Evolutionary conservation across 768 basidiomycete species (phyloP), one percentile per base, ranked within the genome.

Genomic region (Glaciozyma antarctica): DNA sequence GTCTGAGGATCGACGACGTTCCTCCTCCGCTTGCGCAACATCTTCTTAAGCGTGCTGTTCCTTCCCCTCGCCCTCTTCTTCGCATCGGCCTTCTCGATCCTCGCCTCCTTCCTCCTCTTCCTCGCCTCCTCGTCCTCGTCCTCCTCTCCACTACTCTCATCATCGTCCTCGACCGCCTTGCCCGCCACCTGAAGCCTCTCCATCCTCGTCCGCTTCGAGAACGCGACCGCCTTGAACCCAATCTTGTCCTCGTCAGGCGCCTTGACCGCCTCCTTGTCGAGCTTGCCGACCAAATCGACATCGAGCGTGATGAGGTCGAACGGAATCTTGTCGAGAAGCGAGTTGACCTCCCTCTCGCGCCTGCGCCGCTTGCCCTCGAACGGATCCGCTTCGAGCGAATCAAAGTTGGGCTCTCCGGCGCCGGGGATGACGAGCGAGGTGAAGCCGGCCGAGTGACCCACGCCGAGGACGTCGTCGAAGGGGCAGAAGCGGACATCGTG

Each of bases 331-430:
- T 99, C 94, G 66, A 99, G 78, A 17, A 99, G 82, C 52, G 81
- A 82, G 75, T 88, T 86, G 73, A 98, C 90, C 76, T 98, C 95
- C 63, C 88, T 81, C 78, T 98, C 95, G 61, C 88, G 81, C 63
- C 91, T 78, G 26, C 87, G 81, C 67, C 84, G 85, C 76, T 82
- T 84, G 73, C 86, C 83, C 77, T 99, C 94, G 78, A 88, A 97
- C 4, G 93, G 91, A 82, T 99, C 93, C 0, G 90, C 89, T 76
- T 98, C 95, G 19, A 81, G 76, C 64, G 87, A 88, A 74, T 99
- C 95, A 75, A 92, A 94, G 80, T 95, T 92, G 54, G 93, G 84
- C 76, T 98, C 93, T 43, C 94, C 95, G 13, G 86, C 79, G 32
- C 94, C 94, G 0, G 95, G 95, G 0, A 98, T 86, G 61, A 98